Evolutionary conservation across 257 asterid species (phyloP), one percentile per base, ranked within the genome.

Genomic region (Eucommia ulmoides): DNA sequence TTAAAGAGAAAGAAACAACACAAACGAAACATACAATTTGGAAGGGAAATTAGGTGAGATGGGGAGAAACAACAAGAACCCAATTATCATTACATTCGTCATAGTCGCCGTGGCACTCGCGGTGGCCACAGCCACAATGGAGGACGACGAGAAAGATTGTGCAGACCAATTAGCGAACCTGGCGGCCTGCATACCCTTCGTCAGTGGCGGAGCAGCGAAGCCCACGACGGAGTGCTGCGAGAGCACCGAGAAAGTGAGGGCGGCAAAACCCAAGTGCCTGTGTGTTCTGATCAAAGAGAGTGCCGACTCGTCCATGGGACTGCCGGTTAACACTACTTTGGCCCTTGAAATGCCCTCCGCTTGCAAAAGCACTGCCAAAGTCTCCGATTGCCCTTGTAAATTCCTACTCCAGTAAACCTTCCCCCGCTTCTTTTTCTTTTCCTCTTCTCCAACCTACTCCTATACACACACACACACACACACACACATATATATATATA

Each of bases 251-350:
- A 73, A 80, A 55, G 59, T 80, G 16, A 66, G 41, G 45, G 60
- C 55, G 33, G 77, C 78, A 0, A 69, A 80, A 55, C 89, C 89
- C 0, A 80, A 76, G 65, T 80, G 89, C n/a, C 60, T 76, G 50
- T 80, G 89, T 47, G 89, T 76, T 54, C 76, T 80, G 10, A 76
- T 80, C 58, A 80, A 76, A 50, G 89, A 80, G 59, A 80, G 85
- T 65, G 69, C 73, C 0, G 80, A 80, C 51, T 80, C 84, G 2
- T 76, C 84, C 0, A 55, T 80, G 44, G 84, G 89, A 1, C 72
- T 80, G 22, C 85, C 82, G 1, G 72, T 80, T 16, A 80, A 80
- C 66, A 80, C 89, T 51, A 74, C 84, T 29, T 46, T 80, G 65
- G 89, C 85, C 54, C 74, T 80, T 15, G 76, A 80, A 66, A 80